Evolutionary conservation across 495 filamentous ascomycete genomes (phyloP), one percentile per base, ranked within the genome.

Genomic region (Chaetomidium leptoderma): DNA sequence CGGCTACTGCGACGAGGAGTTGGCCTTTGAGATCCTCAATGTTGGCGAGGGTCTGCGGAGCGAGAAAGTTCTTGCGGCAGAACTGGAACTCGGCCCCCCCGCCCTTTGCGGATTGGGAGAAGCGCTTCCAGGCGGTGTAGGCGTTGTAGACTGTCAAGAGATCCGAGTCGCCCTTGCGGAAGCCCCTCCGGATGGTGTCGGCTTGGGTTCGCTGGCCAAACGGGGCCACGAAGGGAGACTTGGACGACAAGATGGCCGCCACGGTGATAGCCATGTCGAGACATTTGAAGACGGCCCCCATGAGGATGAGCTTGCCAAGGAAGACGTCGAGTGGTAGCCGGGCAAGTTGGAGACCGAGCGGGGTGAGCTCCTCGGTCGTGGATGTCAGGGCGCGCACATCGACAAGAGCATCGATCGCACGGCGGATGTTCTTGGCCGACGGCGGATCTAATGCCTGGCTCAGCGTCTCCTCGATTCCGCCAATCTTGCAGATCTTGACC

Each of bases 1-100:
- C 93, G 11, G 84, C 86, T 0, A 97, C 78, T 2, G 86, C 84
- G 4, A 87, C 84, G 2, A 95, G 72, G 4, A 98, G 82, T 61
- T 98, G 93, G 23, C 87, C 87, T 65, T 97, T 97, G 40, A 97
- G 74, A 61, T 98, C 93, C 65, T 98, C 93, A 59, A 98, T 96
- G 51, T 89, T 92, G 16, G 82, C 79, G 0, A 98, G 78, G 0
- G 88, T 92, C 66, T 95, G 91, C 5, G 81, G 74, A n/a, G 83
- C 91, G 50, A 98, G 81, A 65, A 88, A 97, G 70, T 93, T 96
- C 75, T 91, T 96, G 30, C 86, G 83, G 71, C 93, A 97, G 72
- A 93, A 98, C 50, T 89, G 80, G 54, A 82, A 86, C 63, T 95
- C 91, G 55, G 86, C 85, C 2, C 78, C 77, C 5, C 81, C 81